Evolutionary conservation across 306 rosid species (phyloP), one percentile per base, ranked within the genome.

Genomic region (Biancaea sappan): DNA sequence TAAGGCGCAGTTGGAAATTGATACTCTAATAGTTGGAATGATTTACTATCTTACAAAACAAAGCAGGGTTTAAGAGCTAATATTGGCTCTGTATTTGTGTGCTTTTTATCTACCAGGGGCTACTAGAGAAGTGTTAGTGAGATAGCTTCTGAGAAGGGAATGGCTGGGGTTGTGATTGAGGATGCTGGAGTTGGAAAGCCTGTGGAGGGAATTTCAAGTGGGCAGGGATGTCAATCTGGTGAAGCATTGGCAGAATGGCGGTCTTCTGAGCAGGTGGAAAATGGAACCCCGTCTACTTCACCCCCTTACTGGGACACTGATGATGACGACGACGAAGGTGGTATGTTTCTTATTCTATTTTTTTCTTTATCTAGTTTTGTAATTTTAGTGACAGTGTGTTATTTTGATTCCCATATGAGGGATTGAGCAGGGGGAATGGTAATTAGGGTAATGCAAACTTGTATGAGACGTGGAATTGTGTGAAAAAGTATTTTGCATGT

Each of bases 281-380:
- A 92, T 83, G 99, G 96, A 78, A 88, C 72, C 19, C 80, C 98
- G 5, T 95, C 97, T 4, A 92, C 98, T 71, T 92, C 99, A 13
- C 99, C 99, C 11, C 93, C 98, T 54, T 92, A 88, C 64, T 95
- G 99, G 99, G 99, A 95, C 74, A 86, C 94, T 22, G 99, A 95
- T n/a, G 97, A 94, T 0, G 98, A 92, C 0, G 91, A 89, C 1
- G 99, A 89, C 1, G 99, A 95, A 40, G 90, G 90, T 83, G 93
- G 96, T 88, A 78, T 64, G 74, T 70, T 80, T 60, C 5, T 71
- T 54, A 61, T 48, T 74, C 25, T 11, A 11, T 64, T 22, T 61
- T 53, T 14, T 43, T 8, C 61, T n/a, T 22, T n/a, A 4, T 57
- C 15, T 43, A 28, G n/a, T 37, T 35, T 22, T 66, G 26, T 19